Conservation (phyloP, 768 basidiomycete genomes). For the Amanita muscaria region DNA sequence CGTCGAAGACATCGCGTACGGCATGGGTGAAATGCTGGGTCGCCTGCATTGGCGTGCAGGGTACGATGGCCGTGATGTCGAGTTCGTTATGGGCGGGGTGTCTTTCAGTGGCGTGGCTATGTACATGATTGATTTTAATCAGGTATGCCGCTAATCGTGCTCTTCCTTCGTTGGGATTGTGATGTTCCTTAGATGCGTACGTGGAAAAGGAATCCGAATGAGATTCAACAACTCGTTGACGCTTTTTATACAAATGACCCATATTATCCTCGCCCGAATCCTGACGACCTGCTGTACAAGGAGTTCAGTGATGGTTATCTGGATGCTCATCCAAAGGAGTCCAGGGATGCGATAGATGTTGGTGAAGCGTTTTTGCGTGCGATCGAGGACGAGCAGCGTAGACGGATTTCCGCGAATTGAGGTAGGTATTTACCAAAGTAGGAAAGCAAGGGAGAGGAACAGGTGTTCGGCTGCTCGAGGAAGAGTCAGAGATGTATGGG, state of each 20-base stretch:
- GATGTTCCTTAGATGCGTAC: slow-evolving; percentile 15
- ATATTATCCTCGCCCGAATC: slow-evolving; percentile 22
- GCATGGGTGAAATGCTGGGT: slow-evolving; percentile 24
- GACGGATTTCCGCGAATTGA: no score
- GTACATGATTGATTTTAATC: slow-evolving; percentile 24
- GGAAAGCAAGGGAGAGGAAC: slow-evolving; percentile 65
- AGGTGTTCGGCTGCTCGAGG: slow-evolving; percentile 97
- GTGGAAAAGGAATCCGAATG: slow-evolving; percentile 11
- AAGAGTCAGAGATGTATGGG: slow-evolving; percentile 95
- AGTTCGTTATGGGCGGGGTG: slow-evolving; percentile 22
- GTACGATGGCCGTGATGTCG: slow-evolving; percentile 23
- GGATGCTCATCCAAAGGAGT: slow-evolving; percentile 13
- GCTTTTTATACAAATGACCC: slow-evolving; percentile 23
- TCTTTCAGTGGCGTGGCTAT: slow-evolving; percentile 12
- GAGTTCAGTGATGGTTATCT: slow-evolving; percentile 18
- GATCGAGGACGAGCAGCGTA: slow-evolving; percentile 16
- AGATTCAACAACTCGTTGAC: slow-evolving; percentile 16
- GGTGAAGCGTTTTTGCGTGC: slow-evolving; percentile 12
- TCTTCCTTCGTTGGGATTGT: not conserved
- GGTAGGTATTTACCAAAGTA: no score
- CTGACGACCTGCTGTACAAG: slow-evolving; percentile 15
- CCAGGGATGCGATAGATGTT: slow-evolving; percentile 9
- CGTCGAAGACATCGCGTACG: slow-evolving; percentile 14
- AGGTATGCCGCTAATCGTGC: slow-evolving; percentile 13
- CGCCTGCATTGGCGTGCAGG: slow-evolving; percentile 19